Conservation (phyloP, 768 basidiomycete genomes). For the Calocybe gangraenosa region DNA sequence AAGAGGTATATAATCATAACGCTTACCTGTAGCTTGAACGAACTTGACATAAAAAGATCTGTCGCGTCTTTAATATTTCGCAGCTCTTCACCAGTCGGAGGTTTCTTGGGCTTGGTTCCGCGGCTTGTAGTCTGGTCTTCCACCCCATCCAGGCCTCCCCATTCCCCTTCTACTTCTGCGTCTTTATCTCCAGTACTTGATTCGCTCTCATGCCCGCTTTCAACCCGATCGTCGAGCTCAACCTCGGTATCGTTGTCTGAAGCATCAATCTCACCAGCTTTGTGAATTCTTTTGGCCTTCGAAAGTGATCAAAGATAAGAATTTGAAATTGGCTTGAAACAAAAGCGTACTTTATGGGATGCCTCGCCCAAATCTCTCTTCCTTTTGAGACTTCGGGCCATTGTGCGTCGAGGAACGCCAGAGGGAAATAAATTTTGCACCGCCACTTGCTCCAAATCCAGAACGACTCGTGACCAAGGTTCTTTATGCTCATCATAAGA, state of each 20-base stretch:
- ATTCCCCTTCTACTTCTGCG: conserved; percentile 22
- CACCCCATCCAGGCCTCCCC: conserved; percentile 22
- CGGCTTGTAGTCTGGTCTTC: background rate
- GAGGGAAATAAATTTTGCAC: conserved; percentile 25
- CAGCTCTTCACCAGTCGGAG: conserved; percentile 69
- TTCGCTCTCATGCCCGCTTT: conserved; percentile 3
- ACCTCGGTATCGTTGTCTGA: conserved; percentile 14
- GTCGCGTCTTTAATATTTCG: conserved; percentile 68
- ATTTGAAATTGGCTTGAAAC: too few relatives aligned
- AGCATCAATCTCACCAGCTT: background rate
- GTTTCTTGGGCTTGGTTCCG: conserved; percentile 36
- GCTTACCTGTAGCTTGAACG: conserved; percentile 80
- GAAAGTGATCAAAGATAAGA: too few relatives aligned
- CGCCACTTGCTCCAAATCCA: conserved; percentile 27
- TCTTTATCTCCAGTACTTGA: conserved; percentile 11
- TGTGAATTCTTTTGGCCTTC: background rate
- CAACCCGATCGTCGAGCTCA: conserved; percentile 1
- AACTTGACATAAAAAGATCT: conserved; percentile 70
- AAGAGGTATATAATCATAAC: background rate
- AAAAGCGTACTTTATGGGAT: conserved; percentile 19
- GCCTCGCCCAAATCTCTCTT: conserved; percentile 19
- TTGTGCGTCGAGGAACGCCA: conserved; percentile 11
- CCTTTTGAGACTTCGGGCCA: conserved; percentile 24
- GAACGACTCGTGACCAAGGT: too few relatives aligned
- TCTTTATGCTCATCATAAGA: too few relatives aligned